Conservation (phyloP, 441 rosid genomes). For the Bocquillonia castaneifolia region DNA sequence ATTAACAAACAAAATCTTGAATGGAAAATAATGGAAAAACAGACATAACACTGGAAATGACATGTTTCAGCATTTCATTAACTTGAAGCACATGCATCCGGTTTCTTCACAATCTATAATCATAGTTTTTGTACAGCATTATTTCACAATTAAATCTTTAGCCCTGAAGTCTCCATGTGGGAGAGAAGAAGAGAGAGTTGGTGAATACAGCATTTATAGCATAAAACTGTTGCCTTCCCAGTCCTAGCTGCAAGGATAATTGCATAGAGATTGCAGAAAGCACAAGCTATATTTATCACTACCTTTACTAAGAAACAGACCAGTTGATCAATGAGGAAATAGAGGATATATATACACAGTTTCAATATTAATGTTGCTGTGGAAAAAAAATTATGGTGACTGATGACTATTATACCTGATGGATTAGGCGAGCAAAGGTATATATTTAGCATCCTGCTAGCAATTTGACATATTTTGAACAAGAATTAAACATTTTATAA, state of each 20-base stretch:
- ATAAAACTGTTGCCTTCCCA: neutral
- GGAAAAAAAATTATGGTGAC: too few species aligned
- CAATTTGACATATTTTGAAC: too few species aligned
- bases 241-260: neutral
- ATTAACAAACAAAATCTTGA: neutral
- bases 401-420: too few species aligned
- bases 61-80: neutral
- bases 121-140: too few species aligned
- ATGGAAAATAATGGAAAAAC: neutral
- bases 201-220: neutral
- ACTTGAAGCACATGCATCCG: neutral
- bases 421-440: too few species aligned
- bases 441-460: too few species aligned
- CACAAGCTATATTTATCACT: neutral
- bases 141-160: neutral
- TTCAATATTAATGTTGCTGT: too few species aligned
- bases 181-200: too few species aligned
- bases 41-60: neutral
- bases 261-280: neutral
- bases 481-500: too few species aligned
- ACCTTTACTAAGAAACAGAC: neutral
- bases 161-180: neutral
- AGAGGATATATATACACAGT: neutral
- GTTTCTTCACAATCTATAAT: neutral
- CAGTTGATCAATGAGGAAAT: neutral